A percentile compares a stretch with the other conserved stretches of the same genome.
These are phyloP conservation scores for Davidsoniella virescens DNA, from an alignment of 2,329 filamentous ascomycete genomes.

Conservation along the genomic window DNA sequence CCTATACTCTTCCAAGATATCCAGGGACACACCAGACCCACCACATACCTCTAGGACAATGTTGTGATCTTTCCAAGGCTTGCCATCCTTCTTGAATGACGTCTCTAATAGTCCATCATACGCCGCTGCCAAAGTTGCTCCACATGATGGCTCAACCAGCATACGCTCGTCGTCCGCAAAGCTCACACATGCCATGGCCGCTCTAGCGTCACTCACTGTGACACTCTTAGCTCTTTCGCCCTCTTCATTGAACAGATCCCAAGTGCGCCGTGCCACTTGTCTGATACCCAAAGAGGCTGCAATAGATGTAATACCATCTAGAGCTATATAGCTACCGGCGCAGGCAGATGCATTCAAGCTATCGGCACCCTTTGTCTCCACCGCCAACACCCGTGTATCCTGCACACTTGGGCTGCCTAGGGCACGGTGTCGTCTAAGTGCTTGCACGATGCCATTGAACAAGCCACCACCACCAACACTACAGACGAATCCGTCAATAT, in stretches of 20 bases:
- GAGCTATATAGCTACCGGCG: constrained; percentile 39
- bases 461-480: constrained; percentile 69
- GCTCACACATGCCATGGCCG: constrained; percentile 57
- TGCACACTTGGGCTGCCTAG: constrained; percentile 12
- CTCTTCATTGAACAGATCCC: constrained; percentile 39
- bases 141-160: constrained; percentile 73
- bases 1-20: constrained; percentile 42
- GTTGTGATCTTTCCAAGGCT: constrained; percentile 48
- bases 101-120: constrained; percentile 38
- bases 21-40: constrained; percentile 48
- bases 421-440: constrained; percentile 19
- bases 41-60: constrained; percentile 80
- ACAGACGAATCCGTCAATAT: constrained; percentile 56
- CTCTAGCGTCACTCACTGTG: constrained; percentile 41
- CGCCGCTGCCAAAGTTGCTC: constrained; percentile 56
- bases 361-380: constrained; percentile 63
- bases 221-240: constrained; percentile 21
- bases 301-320: constrained; percentile 57
- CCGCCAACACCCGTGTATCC: constrained; percentile 43
- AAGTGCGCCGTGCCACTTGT: constrained; percentile 51
- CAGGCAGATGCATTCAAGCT: constrained; percentile 47
- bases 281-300: constrained; percentile 61
- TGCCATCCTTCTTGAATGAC: constrained; percentile 40
- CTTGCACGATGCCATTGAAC: constrained; percentile 55
- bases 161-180: constrained; percentile 71